Percentiles rank a stretch among this genome's conserved stretches.
phyloP scores from a whole-genome alignment of 2,329 filamentous ascomycete genomes.

The Nemania abortiva region DNA sequence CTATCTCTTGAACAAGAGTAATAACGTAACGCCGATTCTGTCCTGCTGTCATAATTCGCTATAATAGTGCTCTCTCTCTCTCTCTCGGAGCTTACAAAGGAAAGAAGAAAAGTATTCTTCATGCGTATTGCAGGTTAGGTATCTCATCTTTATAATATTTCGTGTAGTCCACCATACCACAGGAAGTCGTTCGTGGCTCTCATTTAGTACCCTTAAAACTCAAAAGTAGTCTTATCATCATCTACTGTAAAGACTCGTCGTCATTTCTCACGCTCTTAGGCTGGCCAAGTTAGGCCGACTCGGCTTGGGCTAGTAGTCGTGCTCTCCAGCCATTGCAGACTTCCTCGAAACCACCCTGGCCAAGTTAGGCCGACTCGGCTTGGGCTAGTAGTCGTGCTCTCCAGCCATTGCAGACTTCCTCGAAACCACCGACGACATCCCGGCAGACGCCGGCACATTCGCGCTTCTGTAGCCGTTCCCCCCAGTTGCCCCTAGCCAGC shows the following conservation, averaged over 20 bases:
- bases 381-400: conserved; percentile 78
- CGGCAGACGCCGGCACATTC: conserved; percentile 87
- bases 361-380: conserved; percentile 57
- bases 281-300: too few relatives aligned
- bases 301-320: conserved; percentile 75
- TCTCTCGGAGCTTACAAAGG: conserved; percentile 22
- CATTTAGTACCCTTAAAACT: background rate
- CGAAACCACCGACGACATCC: conserved; percentile 92
- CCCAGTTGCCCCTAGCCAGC: conserved; percentile 86
- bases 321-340: conserved; percentile 88
- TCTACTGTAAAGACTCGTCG: background rate
- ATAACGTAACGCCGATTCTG: conserved; percentile 20
- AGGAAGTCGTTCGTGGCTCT: conserved; percentile 4
- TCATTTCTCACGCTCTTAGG: background rate
- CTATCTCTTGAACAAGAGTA: conserved; percentile 16
- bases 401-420: conserved; percentile 89
- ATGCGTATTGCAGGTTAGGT: conserved; percentile 22
- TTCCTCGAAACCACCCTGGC: conserved; percentile 83
- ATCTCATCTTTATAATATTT: conserved; percentile 22
- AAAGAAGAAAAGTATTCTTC: conserved; percentile 17
- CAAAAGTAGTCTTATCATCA: background rate
- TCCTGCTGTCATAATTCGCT: conserved; percentile 11
- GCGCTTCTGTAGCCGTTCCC: conserved; percentile 77
- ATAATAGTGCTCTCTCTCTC: conserved; percentile 15
- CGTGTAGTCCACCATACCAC: conserved; percentile 18